phyloP scores from a whole-genome alignment of 192 early-diverging fungal species.

The Podila minutissima region DNA sequence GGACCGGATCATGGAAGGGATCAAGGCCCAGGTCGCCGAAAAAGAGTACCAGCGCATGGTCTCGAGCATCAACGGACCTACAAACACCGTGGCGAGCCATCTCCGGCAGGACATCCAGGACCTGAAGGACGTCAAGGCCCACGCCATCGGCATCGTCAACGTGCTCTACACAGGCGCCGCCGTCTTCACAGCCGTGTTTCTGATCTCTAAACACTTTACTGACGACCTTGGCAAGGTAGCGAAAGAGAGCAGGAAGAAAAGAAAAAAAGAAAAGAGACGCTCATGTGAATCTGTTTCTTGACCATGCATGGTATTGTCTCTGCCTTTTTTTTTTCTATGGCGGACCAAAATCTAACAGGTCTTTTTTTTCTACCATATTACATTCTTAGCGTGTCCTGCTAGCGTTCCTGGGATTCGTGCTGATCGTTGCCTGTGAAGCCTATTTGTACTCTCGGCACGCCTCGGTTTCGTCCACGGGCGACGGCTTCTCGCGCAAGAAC shows the following conservation, averaged over 20 bases:
- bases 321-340: not conserved
- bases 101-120: conserved; percentile 27
- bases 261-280: too few species aligned
- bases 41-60: conserved; percentile 44
- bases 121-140: conserved; percentile 35
- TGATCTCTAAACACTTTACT: conserved; percentile 46
- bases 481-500: not conserved
- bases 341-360: not conserved
- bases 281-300: not conserved
- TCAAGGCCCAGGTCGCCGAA: conserved; percentile 34
- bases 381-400: conserved; percentile 20
- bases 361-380: not conserved
- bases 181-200: conserved; percentile 38
- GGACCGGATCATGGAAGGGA: conserved; percentile 29
- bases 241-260: not conserved
- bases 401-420: conserved; percentile 29
- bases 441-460: conserved; percentile 39
- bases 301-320: conserved; percentile 1
- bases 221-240: conserved; percentile 26
- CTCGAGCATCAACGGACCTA: conserved; percentile 12
- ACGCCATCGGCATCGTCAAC: conserved; percentile 37
- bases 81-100: conserved; percentile 4
- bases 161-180: conserved; percentile 38
- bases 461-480: not conserved
- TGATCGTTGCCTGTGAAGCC: conserved; percentile 42